Evolutionary conservation across 83 land plant species (phyloP), one percentile per base, ranked within the genome.

Genomic region (Diphasiastrum complanatum): DNA sequence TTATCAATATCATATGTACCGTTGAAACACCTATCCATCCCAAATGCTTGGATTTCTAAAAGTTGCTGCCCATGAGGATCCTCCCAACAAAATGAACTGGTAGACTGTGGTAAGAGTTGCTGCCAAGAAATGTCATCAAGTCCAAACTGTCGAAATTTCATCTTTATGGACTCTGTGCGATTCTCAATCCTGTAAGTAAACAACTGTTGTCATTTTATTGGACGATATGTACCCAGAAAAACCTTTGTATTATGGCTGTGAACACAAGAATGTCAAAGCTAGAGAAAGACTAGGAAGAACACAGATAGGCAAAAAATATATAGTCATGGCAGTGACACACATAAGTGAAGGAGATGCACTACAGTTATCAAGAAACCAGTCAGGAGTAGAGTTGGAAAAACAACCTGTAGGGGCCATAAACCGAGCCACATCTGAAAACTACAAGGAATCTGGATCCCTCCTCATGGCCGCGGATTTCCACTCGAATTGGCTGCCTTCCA

Each of bases 141-240:
- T 32, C 89, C 87, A 32, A 74, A 69, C 63, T 95, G 97, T 14
- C 93, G 85, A 70, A 77, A 46, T 35, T 66, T 63, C 0, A 95
- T 76, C 24, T 27, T 41, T 22, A 25, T 75, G n/a, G 18, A 16
- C 0, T 12, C 30, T 49, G 82, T 79, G 47, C 93, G 82, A 63
- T 95, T 95, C 61, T 95, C 99, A 70, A 95, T 50, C 73, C 99
- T 95, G 87, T 51, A 68, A 57, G n/a, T n/a, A n/a, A n/a, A n/a
- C n/a, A n/a, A n/a, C n/a, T n/a, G n/a, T n/a, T n/a, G n/a, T n/a
- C n/a, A n/a, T n/a, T n/a, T n/a, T n/a, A n/a, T n/a, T n/a, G n/a
- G n/a, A n/a, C n/a, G n/a, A n/a, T n/a, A n/a, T n/a, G n/a, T n/a
- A n/a, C n/a, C n/a, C n/a, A n/a, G n/a, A 61, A 48, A 25, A 32